Conservation (phyloP, 2,329 filamentous ascomycete genomes). For the Sporothrix schenckii region DNA sequence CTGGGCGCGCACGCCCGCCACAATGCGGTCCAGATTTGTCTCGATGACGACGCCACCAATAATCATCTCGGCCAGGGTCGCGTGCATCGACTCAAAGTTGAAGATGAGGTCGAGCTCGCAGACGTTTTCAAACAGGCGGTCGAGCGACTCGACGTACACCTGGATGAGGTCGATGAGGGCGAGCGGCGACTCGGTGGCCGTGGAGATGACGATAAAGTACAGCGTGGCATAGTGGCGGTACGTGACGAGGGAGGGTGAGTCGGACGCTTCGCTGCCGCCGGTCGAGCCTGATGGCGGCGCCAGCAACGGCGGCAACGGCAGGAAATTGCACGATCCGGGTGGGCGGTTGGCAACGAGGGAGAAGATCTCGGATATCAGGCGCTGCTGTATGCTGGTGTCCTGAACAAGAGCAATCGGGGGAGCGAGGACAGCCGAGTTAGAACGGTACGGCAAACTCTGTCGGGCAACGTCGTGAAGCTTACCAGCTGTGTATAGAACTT, state of each 20-base stretch:
- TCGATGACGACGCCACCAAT: constrained; percentile 94
- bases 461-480: constrained; percentile 38
- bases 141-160: constrained; percentile 94
- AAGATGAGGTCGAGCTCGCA: constrained; percentile 98
- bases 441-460: too few species aligned
- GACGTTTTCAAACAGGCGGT: constrained; percentile 95
- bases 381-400: constrained; percentile 97
- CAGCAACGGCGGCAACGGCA: constrained; percentile 73
- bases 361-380: constrained; percentile 96
- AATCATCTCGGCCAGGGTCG: constrained; percentile 89
- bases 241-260: constrained; percentile 91
- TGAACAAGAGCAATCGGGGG: constrained; percentile 45
- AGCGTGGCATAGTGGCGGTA: constrained; percentile 98
- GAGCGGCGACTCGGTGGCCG: constrained; percentile 91
- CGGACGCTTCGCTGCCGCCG: constrained; percentile 65
- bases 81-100: constrained; percentile 96
- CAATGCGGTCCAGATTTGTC: constrained; percentile 84
- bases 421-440: too few species aligned
- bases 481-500: constrained; percentile 99
- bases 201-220: constrained; percentile 98
- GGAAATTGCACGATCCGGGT: constrained; percentile 93
- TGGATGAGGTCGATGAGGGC: constrained; percentile 96
- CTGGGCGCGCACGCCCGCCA: constrained; percentile 78
- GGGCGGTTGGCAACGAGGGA: constrained; percentile 90
- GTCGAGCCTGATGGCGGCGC: constrained; percentile 65